Evolutionary conservation across 192 early-diverging fungal genomes (phyloP).

Genomic region (Backusella psychrophila): DNA sequence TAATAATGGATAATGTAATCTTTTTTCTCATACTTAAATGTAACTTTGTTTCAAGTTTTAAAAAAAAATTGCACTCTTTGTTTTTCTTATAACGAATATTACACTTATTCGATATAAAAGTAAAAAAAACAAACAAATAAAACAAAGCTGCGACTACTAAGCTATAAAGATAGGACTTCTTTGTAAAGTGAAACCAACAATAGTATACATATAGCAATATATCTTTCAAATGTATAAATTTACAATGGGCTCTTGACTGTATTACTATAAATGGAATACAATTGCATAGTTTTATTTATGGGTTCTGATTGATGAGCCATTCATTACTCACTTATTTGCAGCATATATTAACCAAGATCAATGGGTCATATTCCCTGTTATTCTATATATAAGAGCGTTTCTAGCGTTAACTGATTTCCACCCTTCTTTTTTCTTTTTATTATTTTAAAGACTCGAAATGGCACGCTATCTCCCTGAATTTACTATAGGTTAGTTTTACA

Average conservation of each 20-base stretch:
- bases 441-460: background rate
- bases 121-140: no score
- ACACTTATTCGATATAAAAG: background rate
- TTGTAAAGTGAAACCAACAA: background rate
- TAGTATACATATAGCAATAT: background rate
- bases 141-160: background rate
- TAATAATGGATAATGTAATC: background rate
- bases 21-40: background rate
- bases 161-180: background rate
- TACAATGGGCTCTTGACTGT: background rate
- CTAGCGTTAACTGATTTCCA: no score
- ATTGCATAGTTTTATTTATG: background rate
- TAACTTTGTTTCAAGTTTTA: background rate
- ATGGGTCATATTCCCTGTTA: background rate
- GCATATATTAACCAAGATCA: background rate
- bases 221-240: background rate
- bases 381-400: background rate
- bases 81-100: background rate
- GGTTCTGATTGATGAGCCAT: background rate
- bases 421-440: background rate
- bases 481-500: background rate
- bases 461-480: background rate
- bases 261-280: background rate
- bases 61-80: background rate
- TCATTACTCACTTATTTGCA: background rate